Evolutionary conservation across 176 grass and related monocot genomes (phyloP), one percentile per base, ranked within the genome.

Genomic region (Oryza glumipatula): DNA sequence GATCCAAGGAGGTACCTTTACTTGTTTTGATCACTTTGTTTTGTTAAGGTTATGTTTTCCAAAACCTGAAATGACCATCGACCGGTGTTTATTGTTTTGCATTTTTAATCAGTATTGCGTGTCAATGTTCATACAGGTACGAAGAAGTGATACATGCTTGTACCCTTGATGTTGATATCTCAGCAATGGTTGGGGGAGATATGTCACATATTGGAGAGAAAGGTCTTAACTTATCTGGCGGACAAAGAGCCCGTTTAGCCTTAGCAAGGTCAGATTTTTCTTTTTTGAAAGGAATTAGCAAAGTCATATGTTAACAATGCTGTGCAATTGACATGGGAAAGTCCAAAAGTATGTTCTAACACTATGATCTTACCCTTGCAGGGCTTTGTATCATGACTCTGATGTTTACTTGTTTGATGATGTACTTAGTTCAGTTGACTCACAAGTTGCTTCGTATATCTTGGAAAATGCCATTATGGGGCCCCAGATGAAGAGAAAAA

Each of bases 341-440:
- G 82, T 63, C 11, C 22, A 7, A 75, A 75, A 78, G 52, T 47
- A 85, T 26, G 11, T 64, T 32, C 79, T 88, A 79, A 91, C 58
- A 21, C 45, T 43, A 82, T 58, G 49, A 68, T 72, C 5, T 2
- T 90, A 66, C 67, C 81, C 21, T 49, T 80, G 65, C 91, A 98
- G 96, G 89, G 96, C 96, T 67, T 88, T 93, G 68, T 98, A 98
- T 89, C 91, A 93, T 74, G 83, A 92, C 68, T 86, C 87, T 41
- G 96, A 95, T 90, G 74, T 98, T 48, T 95, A 92, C 89, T 78
- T 98, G 83, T 90, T 98, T 68, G 96, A 98, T 85, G 93, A 98
- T 80, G 83, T 98, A 88, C 88, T 98, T 74, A 98, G 96, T 77
- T 89, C 96, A 16, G 96, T 98, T 88, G 96, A 94, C 90, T 93